Percentiles rank a stretch among this genome's conserved stretches.
Conservation (phyloP, 495 filamentous ascomycete genomes). For the Niebla homalea region DNA sequence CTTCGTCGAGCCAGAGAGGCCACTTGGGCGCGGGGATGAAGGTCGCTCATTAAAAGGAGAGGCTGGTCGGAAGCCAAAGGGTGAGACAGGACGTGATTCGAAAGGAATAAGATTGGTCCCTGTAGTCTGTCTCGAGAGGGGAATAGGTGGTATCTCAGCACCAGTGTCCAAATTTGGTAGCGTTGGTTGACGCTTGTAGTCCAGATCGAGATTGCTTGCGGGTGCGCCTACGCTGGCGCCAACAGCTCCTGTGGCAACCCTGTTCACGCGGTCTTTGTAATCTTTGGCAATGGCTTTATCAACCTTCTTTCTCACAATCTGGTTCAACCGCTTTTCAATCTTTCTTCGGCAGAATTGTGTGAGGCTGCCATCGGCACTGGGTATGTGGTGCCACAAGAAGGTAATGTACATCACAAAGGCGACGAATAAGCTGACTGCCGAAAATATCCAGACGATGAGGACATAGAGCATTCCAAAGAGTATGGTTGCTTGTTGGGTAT, state of each 20-base stretch:
- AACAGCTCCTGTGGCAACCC: slow-evolving; percentile 38
- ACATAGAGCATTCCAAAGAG: slow-evolving; percentile 86
- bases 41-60: slow-evolving; percentile 2
- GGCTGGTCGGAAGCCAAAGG: not conserved
- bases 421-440: slow-evolving; percentile 56
- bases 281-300: slow-evolving; percentile 76
- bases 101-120: slow-evolving; percentile 53
- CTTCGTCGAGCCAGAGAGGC: slow-evolving; percentile 11
- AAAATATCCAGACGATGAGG: slow-evolving; percentile 76
- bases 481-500: slow-evolving; percentile 66
- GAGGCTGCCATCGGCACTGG: slow-evolving; percentile 60
- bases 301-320: slow-evolving; percentile 70
- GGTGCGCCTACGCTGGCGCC: slow-evolving; percentile 33
- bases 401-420: slow-evolving; percentile 66
- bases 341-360: slow-evolving; percentile 79
- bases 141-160: slow-evolving; percentile 43
- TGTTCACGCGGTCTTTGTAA: slow-evolving; percentile 42
- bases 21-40: slow-evolving; percentile 2
- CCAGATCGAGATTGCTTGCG: not conserved
- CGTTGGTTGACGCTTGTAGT: slow-evolving; percentile 46
- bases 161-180: slow-evolving; percentile 47
- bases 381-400: slow-evolving; percentile 86
- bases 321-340: slow-evolving; percentile 64
- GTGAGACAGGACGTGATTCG: slow-evolving; percentile 42
- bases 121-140: slow-evolving; percentile 52